phyloP scores from a whole-genome alignment of 169 alveolate genomes.

The Amoebophrya sp. region DNA sequence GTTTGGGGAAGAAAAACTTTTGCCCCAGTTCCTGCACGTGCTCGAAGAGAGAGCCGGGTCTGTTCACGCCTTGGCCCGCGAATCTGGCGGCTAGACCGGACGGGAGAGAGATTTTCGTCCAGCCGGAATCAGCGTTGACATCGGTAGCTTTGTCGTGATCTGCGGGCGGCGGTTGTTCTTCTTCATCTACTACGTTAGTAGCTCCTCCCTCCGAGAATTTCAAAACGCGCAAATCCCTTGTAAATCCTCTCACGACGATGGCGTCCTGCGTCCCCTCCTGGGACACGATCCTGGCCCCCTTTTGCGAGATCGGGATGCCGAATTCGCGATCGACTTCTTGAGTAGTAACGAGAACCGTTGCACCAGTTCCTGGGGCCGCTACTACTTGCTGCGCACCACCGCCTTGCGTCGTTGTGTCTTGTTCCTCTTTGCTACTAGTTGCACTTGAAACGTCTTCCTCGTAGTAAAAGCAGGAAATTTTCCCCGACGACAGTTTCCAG shows the following conservation, averaged over 20 bases:
- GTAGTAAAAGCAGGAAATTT: background rate
- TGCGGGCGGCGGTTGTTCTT: background rate
- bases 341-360: too few species aligned
- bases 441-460: background rate
- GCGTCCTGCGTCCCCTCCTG: background rate
- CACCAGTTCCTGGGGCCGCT: too few species aligned
- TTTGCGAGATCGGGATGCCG: background rate
- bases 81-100: background rate
- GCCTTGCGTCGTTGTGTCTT: too few species aligned
- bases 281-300: background rate
- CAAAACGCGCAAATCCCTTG: background rate
- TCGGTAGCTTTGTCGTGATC: background rate
- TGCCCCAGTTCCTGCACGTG: background rate
- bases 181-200: too few species aligned
- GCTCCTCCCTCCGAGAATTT: background rate
- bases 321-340: too few species aligned
- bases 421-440: too few species aligned
- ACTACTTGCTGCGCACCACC: too few species aligned
- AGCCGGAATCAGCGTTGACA: background rate
- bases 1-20: background rate
- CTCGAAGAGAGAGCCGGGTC: background rate
- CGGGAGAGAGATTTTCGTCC: background rate
- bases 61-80: background rate
- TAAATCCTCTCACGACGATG: background rate
- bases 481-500: background rate